Conservation (phyloP, 2,329 filamentous ascomycete genomes). For the Drechslerella coelobrocha region DNA sequence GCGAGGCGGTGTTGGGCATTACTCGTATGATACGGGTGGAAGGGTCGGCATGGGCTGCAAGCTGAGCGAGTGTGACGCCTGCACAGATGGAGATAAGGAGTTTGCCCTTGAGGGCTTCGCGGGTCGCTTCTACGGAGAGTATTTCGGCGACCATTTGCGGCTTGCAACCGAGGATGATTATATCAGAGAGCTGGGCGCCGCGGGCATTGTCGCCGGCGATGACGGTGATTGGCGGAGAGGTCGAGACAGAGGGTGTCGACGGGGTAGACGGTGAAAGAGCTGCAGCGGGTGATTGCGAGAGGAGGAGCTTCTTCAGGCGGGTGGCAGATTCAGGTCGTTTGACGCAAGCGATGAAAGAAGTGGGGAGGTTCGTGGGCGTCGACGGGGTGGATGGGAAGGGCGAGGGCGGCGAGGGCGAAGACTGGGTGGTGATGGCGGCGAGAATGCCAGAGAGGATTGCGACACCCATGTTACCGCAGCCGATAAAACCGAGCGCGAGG, state of each 20-base stretch:
- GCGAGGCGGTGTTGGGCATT: conserved; percentile 82
- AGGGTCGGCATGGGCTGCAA: conserved; percentile 67
- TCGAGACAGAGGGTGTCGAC: conserved; percentile 2
- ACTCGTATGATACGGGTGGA: conserved; percentile 71
- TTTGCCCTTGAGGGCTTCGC: conserved; percentile 76
- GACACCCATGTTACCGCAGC: conserved; percentile 85
- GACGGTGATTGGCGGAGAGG: conserved; percentile 67
- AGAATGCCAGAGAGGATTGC: conserved; percentile 83
- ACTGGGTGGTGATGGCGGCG: conserved; percentile 64
- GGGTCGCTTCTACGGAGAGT: conserved; percentile 71
- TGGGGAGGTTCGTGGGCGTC: conserved; percentile 68
- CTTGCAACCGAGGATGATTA: conserved; percentile 81
- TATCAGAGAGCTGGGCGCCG: conserved; percentile 71
- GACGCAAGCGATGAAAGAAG: conserved; percentile 81
- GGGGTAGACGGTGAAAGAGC: background rate
- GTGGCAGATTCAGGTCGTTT: conserved; percentile 72
- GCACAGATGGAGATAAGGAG: conserved; percentile 82
- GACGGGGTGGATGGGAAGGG: conserved; percentile 56
- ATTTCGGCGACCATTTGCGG: conserved; percentile 75
- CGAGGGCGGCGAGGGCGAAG: conserved; percentile 54
- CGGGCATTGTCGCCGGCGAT: conserved; percentile 74
- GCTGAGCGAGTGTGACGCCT: conserved; percentile 73
- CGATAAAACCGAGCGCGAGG: conserved; percentile 78
- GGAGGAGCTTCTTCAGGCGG: conserved; percentile 70
- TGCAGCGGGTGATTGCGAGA: conserved; percentile 70